A percentile compares a stretch with the other conserved stretches of the same genome.
phyloP scores from a whole-genome alignment of 163 green algal species.

The Scenedesmus sp. region DNA sequence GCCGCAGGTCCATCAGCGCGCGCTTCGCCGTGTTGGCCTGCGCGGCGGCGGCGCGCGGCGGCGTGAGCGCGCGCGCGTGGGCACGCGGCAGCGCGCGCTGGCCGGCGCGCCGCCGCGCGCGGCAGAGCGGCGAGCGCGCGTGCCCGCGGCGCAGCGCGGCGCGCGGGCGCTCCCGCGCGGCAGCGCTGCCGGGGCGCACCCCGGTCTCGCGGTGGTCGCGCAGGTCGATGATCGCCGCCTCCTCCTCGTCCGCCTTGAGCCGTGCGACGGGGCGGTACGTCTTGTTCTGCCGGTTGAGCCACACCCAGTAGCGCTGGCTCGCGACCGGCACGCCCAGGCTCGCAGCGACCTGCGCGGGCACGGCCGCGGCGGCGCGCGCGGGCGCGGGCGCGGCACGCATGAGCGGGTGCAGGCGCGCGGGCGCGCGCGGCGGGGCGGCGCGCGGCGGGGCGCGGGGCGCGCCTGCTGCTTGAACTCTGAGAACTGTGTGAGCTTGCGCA shows the following conservation, averaged over 20 bases:
- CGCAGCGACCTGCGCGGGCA: constrained; percentile 54
- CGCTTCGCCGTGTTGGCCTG: constrained; percentile 47
- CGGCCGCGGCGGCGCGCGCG: background rate
- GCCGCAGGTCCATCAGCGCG: constrained; percentile 67
- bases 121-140: no score
- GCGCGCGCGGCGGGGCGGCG: background rate
- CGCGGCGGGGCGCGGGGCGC: no score
- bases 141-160: no score
- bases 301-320: constrained; percentile 92
- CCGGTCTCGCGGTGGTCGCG: constrained; percentile 49
- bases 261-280: constrained; percentile 71
- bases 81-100: no score
- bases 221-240: constrained; percentile 54
- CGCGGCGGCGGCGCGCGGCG: background rate
- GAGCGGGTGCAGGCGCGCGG: background rate
- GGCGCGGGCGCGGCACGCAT: background rate
- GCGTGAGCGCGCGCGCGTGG: background rate
- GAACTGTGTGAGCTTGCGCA: constrained; percentile 74
- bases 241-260: constrained; percentile 60
- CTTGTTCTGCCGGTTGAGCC: constrained; percentile 80
- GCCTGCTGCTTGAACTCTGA: constrained; percentile 65
- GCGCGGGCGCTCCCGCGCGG: no score
- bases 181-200: constrained; percentile 12
- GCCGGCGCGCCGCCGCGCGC: no score
- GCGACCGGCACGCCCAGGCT: constrained; percentile 75